Base-by-base conservation (phyloP, 306 rosid species). In the Vigna angularis region DNA sequence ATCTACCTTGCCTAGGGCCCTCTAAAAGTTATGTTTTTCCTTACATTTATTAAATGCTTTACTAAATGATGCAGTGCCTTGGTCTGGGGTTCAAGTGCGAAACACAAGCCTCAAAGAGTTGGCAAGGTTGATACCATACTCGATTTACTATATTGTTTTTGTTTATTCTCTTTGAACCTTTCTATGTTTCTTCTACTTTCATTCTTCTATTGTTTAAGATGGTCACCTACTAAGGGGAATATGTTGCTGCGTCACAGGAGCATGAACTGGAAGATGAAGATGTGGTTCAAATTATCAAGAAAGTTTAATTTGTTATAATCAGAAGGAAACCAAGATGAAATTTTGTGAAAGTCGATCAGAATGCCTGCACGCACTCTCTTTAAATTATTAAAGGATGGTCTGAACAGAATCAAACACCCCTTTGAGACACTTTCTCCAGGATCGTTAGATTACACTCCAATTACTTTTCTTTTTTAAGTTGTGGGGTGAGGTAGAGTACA, bases 91-190 rank as follows among this genome's bases (percentile, higher is more conserved):
- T 95, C 97, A 22, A 95, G 99, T 9, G 99, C 80, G 38, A 95
- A 92, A 58, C 99, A 95, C 90, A 93, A 95, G 87, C 98, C 99
- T 50, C 99, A 95, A 76, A 93, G 96, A 84, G 99, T 96, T 57
- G 99, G 98, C 86, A 96, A 88, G 98, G 97, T 91, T 48, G 66
- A 53, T 89, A 55, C 72, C 13, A 9, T 81, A 64, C 72, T 73
- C 11, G 9, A 49, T 15, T 5, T 9, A 67, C 38, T 78, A 10
- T 68, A 15, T 79, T 61, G 28, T 26, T 61, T 34, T 3, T 28
- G 28, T 64, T 58, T 53, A 20, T 77, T 61, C 24, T 38, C 72
- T 71, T 62, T 74, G 53, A 6, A 17, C 1, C 16, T 52, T 36
- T 26, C 28, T 26, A 47, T 69, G 53, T 26, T 77, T 69, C 26